Percentiles rank a stretch among this genome's conserved stretches.
phyloP scores from a whole-genome alignment of 768 basidiomycete species.

The Kwoniella mangroviensis region DNA sequence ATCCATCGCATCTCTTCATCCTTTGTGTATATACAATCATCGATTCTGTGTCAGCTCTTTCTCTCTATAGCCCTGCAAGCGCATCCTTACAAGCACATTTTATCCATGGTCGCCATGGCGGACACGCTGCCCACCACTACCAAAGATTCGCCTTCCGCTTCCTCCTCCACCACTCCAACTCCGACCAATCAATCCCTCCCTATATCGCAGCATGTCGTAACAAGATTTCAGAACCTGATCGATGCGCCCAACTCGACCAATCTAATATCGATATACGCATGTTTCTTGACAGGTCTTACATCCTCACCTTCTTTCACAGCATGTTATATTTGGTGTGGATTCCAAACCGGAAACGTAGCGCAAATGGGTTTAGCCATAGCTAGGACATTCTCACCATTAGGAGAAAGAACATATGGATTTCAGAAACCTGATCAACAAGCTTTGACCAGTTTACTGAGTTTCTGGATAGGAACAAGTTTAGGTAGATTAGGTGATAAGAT shows the following conservation, averaged over 20 bases:
- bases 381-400: conserved; percentile 66
- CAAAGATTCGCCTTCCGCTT: conserved; percentile 15
- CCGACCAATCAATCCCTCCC: background rate
- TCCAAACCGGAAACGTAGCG: conserved; percentile 58
- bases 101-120: background rate
- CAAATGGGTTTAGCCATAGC: conserved; percentile 80
- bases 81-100: background rate
- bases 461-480: conserved; percentile 75
- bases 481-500: conserved; percentile 79
- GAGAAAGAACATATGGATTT: conserved; percentile 64
- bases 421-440: conserved; percentile 84
- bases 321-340: conserved; percentile 56
- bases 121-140: conserved; percentile 8
- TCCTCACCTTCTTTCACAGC: conserved; percentile 45
- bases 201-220: background rate
- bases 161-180: background rate
- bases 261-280: conserved; percentile 47
- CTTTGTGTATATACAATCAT: background rate
- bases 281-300: conserved; percentile 51
- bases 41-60: background rate
- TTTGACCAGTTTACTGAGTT: conserved; percentile 75
- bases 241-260: conserved; percentile 23
- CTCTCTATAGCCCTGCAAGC: too few relatives aligned
- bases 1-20: background rate
- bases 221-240: background rate